phyloP scores from a whole-genome alignment of 345 rosid species.

The Arabidopsis arenosa region DNA sequence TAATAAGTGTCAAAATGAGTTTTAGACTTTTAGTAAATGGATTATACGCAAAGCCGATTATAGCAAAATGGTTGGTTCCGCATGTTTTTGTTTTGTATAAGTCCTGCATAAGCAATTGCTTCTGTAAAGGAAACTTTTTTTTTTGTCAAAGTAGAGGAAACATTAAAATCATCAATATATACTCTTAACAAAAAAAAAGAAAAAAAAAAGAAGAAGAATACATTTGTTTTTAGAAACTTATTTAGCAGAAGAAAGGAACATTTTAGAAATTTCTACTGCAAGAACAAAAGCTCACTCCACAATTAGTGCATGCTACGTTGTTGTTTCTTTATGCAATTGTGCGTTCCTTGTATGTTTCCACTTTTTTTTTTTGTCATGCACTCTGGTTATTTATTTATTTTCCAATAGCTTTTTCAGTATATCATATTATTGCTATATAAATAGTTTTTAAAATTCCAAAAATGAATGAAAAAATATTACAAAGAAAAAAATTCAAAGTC shows the following conservation, averaged over 20 bases:
- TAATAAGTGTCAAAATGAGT: not conserved
- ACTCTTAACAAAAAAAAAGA: no score
- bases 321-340: not conserved
- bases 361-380: not conserved
- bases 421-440: not conserved
- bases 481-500: no score
- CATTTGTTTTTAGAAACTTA: not conserved
- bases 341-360: conserved; percentile 22
- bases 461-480: no score
- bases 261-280: not conserved
- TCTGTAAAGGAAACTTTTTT: no score
- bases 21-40: not conserved
- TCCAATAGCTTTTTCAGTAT: not conserved
- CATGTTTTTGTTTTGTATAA: not conserved
- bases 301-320: conserved; percentile 8
- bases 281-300: not conserved
- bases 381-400: not conserved
- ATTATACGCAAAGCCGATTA: not conserved
- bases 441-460: no score
- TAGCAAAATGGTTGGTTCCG: conserved; percentile 10
- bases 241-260: not conserved
- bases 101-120: no score
- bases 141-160: no score
- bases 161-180: no score
- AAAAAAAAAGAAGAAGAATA: no score